A percentile compares a stretch with the other conserved stretches of the same genome.
Evolutionary conservation across 2,329 filamentous ascomycete species (phyloP).

Genomic region (Sporothrix dimorphospora): DNA sequence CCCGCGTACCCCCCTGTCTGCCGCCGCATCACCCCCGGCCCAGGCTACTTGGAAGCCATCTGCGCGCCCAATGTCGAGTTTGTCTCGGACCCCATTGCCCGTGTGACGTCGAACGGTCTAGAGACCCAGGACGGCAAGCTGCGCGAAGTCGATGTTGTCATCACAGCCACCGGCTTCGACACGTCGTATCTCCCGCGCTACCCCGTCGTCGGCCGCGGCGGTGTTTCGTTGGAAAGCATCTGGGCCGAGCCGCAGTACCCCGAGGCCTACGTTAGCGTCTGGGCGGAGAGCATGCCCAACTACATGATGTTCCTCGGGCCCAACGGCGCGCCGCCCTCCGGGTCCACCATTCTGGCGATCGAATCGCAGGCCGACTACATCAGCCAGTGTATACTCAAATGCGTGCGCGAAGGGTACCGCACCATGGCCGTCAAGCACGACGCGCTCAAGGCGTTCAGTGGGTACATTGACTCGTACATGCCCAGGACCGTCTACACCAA

Average conservation of each 20-base stretch:
- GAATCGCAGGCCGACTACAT: conserved; percentile 28
- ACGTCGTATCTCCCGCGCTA: conserved; percentile 56
- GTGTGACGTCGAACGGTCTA: conserved; percentile 52
- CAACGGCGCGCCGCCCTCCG: conserved; percentile 27
- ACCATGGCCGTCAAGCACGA: conserved; percentile 25
- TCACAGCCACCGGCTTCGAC: conserved; percentile 61
- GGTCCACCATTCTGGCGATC: conserved; percentile 25
- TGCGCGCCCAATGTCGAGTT: conserved; percentile 52
- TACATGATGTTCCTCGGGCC: conserved; percentile 23
- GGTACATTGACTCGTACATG: conserved; percentile 27
- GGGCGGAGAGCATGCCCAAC: conserved; percentile 28
- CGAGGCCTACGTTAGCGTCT: conserved; percentile 25
- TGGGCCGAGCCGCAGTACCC: conserved; percentile 24
- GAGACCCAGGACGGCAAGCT: conserved; percentile 50
- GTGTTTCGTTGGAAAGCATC: neutral
- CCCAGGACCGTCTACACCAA: conserved; percentile 24
- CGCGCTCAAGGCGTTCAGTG: neutral
- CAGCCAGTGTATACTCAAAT: conserved; percentile 15
- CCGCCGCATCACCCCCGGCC: conserved; percentile 54
- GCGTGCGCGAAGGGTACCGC: conserved; percentile 21
- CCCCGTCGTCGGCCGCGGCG: conserved; percentile 48
- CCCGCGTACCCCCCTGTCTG: conserved; percentile 51
- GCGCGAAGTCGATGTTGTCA: conserved; percentile 57
- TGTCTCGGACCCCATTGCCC: conserved; percentile 48
- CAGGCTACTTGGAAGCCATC: conserved; percentile 53